Evolutionary conservation across 2,329 filamentous ascomycete species (phyloP), one percentile per base, ranked within the genome.

Genomic region (Scytalidium sp.): DNA sequence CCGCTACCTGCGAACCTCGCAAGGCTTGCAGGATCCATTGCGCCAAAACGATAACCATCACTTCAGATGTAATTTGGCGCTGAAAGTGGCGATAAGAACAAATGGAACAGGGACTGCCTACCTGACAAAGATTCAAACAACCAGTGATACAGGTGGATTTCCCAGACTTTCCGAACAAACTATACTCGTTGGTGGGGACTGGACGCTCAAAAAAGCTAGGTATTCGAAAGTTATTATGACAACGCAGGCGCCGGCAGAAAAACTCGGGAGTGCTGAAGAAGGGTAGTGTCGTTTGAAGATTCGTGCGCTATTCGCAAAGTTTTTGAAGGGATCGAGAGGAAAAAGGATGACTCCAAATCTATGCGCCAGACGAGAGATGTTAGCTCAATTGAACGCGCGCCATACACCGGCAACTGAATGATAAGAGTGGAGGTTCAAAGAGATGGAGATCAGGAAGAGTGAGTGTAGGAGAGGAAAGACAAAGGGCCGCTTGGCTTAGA

Each of bases 341-440:
- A 15, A n/a, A 36, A 36, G 54, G 56, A 59, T 57, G 51, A 60
- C 50, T 60, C 59, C 60, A 59, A 62, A 64, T 59, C 63, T 64
- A 52, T 46, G 45, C 45, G 51, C 41, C 50, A 46, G 41, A 50
- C 8, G 22, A 43, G 41, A 47, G 41, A 54, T 42, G 50, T 64
- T 52, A 64, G 60, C n/a, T 58, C 51, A 58, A 59, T 56, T 50
- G 40, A 43, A 47, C 41, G 41, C 32, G 20, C 27, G 9, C 29
- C 7, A n/a, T 10, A 36, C 13, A n/a, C 11, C 17, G 32, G 25
- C 25, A 29, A 29, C 25, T 7, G 25, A 19, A 41, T 32, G 19
- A 32, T 20, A 17, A 27, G 15, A 41, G 21, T 43, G 25, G 6
- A 21, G 15, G 15, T 43, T 36, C 27, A 25, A 43, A 45, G 41